Conservation (phyloP, 345 rosid species). For the Theobroma cacao region DNA sequence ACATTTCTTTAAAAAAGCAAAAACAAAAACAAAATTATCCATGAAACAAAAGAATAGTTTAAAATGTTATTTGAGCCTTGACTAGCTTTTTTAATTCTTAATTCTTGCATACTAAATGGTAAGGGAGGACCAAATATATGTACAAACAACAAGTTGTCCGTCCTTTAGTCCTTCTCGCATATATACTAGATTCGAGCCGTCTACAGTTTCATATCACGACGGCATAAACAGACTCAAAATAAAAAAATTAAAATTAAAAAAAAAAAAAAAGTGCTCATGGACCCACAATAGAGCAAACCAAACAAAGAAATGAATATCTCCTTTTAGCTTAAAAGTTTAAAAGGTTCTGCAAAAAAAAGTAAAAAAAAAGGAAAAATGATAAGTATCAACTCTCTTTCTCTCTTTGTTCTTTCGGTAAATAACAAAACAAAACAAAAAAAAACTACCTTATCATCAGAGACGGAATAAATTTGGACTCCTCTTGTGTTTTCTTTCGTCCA, state of each 20-base stretch:
- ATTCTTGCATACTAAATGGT: background rate
- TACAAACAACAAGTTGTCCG: conserved; percentile 15
- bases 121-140: background rate
- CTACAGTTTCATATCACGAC: conserved; percentile 16
- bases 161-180: conserved; percentile 10
- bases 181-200: conserved; percentile 10
- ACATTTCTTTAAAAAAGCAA: too few species aligned
- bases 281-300: conserved; percentile 1
- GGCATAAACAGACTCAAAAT: background rate
- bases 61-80: background rate
- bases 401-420: too few species aligned
- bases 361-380: background rate
- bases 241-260: background rate
- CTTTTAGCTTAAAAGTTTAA: background rate
- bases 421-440: too few species aligned
- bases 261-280: background rate
- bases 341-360: too few species aligned
- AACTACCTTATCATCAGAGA: too few species aligned
- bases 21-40: background rate
- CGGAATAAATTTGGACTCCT: too few species aligned
- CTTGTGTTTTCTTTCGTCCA: too few species aligned
- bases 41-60: background rate
- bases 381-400: background rate
- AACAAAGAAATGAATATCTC: background rate
- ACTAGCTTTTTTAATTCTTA: background rate